A percentile compares a stretch with the other conserved stretches of the same genome.
These are phyloP conservation scores for Uronychia binucleata DNA, from an alignment of 73 alveolate genomes.

Conservation along the genomic window DNA sequence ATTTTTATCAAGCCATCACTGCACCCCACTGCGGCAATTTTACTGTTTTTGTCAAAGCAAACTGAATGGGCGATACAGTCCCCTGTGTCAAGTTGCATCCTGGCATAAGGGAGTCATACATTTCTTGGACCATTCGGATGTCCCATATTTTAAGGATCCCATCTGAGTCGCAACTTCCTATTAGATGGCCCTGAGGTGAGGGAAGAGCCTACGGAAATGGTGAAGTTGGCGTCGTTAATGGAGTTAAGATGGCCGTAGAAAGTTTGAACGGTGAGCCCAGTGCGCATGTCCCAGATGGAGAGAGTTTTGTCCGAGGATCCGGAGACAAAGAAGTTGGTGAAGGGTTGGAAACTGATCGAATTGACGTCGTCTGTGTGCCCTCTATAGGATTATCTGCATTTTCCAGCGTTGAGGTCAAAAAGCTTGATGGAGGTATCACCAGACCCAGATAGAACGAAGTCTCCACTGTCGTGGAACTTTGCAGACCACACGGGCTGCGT, in stretches of 20 bases:
- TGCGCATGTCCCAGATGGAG: constrained; percentile 99
- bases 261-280: constrained; percentile 97
- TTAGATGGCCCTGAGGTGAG: constrained; percentile 95
- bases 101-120: too few relatives aligned
- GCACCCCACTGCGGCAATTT: constrained; percentile 92
- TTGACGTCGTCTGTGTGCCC: constrained; percentile 99
- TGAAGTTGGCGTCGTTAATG: constrained; percentile 93
- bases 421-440: constrained; percentile 98
- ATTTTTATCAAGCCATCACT: constrained; percentile 83
- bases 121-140: constrained; percentile 96
- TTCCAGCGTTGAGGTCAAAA: constrained; percentile 76
- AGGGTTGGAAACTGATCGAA: constrained; percentile 94
- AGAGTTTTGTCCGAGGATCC: constrained; percentile 99
- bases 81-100: constrained; percentile 94
- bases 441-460: constrained; percentile 94
- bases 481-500: constrained; percentile 96
- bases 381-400: constrained; percentile 93
- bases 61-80: constrained; percentile 95
- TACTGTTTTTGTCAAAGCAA: constrained; percentile 95
- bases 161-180: constrained; percentile 99
- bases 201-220: constrained; percentile 45
- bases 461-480: constrained; percentile 95
- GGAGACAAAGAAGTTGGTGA: constrained; percentile 92
- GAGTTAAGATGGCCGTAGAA: constrained; percentile 99
- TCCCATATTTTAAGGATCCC: constrained; percentile 99